phyloP scores from a whole-genome alignment of 345 rosid genomes.

The Dovyalis caffra region DNA sequence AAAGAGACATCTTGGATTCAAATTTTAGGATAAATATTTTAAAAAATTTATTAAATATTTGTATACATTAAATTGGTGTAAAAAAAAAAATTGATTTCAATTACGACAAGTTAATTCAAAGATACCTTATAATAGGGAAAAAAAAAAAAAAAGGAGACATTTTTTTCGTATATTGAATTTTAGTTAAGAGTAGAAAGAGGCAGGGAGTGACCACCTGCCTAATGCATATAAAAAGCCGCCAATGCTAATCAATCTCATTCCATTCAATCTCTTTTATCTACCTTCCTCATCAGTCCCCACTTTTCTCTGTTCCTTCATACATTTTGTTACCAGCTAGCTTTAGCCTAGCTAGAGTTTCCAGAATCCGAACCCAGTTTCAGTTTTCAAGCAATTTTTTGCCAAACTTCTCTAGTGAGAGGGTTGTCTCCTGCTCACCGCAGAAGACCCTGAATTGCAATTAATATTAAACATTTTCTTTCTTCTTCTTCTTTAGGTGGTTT shows the following conservation, averaged over 20 bases:
- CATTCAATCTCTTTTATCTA: not conserved
- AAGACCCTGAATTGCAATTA: not conserved
- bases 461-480: not conserved
- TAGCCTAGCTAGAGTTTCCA: not conserved
- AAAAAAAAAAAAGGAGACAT: too few relatives aligned
- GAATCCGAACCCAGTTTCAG: not conserved
- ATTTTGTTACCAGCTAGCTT: too few relatives aligned
- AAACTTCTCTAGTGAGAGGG: not conserved
- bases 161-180: too few relatives aligned
- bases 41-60: too few relatives aligned
- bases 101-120: too few relatives aligned
- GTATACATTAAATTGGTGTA: too few relatives aligned
- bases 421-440: not conserved
- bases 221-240: conserved; percentile 20
- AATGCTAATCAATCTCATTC: not conserved
- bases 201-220: not conserved
- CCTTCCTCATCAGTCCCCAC: not conserved
- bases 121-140: too few relatives aligned
- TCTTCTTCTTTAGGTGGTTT: not conserved
- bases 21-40: too few relatives aligned
- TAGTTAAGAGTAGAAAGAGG: too few relatives aligned
- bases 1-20: not conserved
- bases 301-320: not conserved
- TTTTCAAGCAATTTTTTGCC: not conserved
- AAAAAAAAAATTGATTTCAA: too few relatives aligned